Evolutionary conservation across 2,329 filamentous ascomycete species (phyloP), one percentile per base, ranked within the genome.

Genomic region (Talaromyces islandicus): DNA sequence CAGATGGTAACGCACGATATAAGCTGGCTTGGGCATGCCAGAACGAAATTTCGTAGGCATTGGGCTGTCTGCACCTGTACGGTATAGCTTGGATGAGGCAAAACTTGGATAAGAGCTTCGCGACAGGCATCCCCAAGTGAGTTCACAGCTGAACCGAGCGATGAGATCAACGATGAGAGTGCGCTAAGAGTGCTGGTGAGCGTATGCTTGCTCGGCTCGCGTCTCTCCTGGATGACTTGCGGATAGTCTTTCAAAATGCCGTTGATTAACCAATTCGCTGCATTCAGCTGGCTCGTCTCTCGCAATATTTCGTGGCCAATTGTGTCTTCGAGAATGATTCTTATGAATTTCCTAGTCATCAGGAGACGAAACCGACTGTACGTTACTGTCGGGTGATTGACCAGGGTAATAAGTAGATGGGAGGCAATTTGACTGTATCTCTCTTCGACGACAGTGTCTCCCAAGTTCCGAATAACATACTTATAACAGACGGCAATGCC

Each of bases 11-110:
- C 86, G 64, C 92, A 94, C 2, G 91, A 90, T 5, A 97, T 79
- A 6, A 99, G 84, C 70, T 97, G 93, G 66, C 96, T 90, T 4
- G 94, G 94, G 67, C 92, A 97, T 14, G 92, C 92, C 50, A 96
- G 81, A 0, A 96, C 90, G 69, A 97, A 94, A 0, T 84, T 86
- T 66, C 93, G 91, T 67, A 97, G 80, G 69, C 92, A 96, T 62
- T 90, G 85, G 4, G 94, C 91, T 1, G 91, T 88, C 68, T 94
- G 89, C 3, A 97, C 87, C 70, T 99, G 94, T 2, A 99, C 94
- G 4, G 92, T 94, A 74, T 97, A 97, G 75, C 91, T 97, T 0
- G 92, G 91, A 74, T 99, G 94, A 67, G 96, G 91, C 27, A 97
- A 80, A 6, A 96, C 90, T 72, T 97, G 92, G 43, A 97, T 80